phyloP scores from a whole-genome alignment of 2,329 filamentous ascomycete genomes.

The Daldinia sp. region DNA sequence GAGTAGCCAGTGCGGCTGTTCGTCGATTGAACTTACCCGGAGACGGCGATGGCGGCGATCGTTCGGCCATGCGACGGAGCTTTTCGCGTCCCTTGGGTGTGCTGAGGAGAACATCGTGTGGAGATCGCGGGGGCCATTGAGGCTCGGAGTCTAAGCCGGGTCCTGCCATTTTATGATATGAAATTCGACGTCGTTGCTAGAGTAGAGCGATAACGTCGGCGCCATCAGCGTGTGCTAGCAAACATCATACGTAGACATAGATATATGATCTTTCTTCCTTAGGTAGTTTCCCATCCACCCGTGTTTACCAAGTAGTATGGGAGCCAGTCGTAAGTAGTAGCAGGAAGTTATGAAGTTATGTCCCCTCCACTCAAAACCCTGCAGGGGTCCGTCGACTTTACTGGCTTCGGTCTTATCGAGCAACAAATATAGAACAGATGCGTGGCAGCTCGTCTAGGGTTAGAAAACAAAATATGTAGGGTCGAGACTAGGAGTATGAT shows the following conservation, averaged over 20 bases:
- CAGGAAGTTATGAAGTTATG: constrained; percentile 6
- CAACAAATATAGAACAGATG: constrained; percentile 24
- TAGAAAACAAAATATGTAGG: constrained; percentile 3
- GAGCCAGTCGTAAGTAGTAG: background rate
- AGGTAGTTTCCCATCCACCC: constrained; percentile 19
- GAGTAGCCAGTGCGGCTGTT: constrained; percentile 39
- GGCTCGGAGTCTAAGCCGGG: constrained; percentile 53
- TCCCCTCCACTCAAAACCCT: constrained; percentile 31
- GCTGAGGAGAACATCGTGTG: constrained; percentile 68
- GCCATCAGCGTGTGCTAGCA: constrained; percentile 36
- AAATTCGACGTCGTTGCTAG: constrained; percentile 18
- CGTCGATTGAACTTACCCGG: constrained; percentile 62
- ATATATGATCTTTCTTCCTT: constrained; percentile 7
- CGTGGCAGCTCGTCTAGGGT: constrained; percentile 8
- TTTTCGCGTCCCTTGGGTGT: constrained; percentile 82
- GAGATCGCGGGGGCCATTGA: constrained; percentile 73
- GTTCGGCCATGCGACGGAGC: constrained; percentile 72
- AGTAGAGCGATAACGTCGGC: background rate
- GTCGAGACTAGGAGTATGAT: background rate
- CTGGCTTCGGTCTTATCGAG: constrained; percentile 24
- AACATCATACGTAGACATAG: too few species aligned
- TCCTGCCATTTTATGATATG: constrained; percentile 38
- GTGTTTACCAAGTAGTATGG: constrained; percentile 12
- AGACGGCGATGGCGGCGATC: constrained; percentile 73
- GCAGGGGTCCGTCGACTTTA: constrained; percentile 30